phyloP scores from a whole-genome alignment of 2,329 filamentous ascomycete species.

The Grosmannia serpens region DNA sequence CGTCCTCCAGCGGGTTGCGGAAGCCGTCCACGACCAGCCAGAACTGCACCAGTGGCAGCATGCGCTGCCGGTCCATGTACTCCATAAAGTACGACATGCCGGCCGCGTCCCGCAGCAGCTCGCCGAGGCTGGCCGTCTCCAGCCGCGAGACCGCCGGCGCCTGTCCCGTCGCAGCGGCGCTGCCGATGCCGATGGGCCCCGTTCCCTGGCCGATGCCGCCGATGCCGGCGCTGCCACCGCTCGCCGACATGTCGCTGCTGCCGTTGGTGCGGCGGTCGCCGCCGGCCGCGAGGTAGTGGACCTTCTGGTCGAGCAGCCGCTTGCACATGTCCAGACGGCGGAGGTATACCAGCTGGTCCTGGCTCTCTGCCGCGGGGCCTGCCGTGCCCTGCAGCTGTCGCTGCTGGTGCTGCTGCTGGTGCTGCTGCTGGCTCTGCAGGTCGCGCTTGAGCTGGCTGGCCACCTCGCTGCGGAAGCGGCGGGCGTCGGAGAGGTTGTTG shows the following conservation, averaged over 20 bases:
- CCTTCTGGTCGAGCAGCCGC: slow-evolving; percentile 77
- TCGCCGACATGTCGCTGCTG: neutral
- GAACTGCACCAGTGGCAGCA: slow-evolving; percentile 89
- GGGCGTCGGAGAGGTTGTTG: slow-evolving; percentile 83
- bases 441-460: slow-evolving; percentile 86
- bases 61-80: slow-evolving; percentile 85
- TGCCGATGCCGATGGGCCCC: neutral
- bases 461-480: slow-evolving; percentile 83
- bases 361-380: slow-evolving; percentile 17
- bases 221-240: neutral
- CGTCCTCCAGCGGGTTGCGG: slow-evolving; percentile 85
- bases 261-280: slow-evolving; percentile 24
- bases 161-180: neutral
- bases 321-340: slow-evolving; percentile 88
- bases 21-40: slow-evolving; percentile 98
- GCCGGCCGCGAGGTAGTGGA: slow-evolving; percentile 65
- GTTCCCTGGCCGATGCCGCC: neutral
- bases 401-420: neutral
- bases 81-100: slow-evolving; percentile 99
- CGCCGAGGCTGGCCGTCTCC: slow-evolving; percentile 65
- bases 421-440: slow-evolving; percentile 47
- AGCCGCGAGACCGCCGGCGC: slow-evolving; percentile 44
- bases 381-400: neutral
- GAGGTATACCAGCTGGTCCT: slow-evolving; percentile 69
- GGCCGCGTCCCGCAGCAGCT: slow-evolving; percentile 81